phyloP scores from a whole-genome alignment of 2,329 filamentous ascomycete species.

The Paraconiothyrium sp. region DNA sequence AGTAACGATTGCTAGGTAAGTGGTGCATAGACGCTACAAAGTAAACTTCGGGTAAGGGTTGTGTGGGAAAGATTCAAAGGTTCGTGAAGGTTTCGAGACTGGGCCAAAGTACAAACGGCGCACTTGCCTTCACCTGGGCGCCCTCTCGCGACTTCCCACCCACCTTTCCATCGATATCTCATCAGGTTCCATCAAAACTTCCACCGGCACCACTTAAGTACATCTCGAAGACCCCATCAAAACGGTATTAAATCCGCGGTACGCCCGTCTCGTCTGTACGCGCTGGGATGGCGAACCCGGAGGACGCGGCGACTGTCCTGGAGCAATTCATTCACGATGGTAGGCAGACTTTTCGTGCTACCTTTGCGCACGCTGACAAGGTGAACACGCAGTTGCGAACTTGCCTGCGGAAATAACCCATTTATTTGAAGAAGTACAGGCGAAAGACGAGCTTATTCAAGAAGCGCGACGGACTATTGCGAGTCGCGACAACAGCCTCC shows the following conservation, averaged over 20 bases:
- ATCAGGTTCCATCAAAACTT: constrained; percentile 30
- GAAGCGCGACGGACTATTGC: constrained; percentile 75
- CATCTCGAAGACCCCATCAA: neutral
- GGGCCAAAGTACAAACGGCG: neutral
- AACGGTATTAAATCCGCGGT: neutral
- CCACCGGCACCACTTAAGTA: neutral
- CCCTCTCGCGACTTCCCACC: constrained; percentile 18
- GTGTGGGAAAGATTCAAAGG: neutral
- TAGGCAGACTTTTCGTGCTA: constrained; percentile 33
- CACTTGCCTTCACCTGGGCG: constrained; percentile 19
- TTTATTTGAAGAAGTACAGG: constrained; percentile 82
- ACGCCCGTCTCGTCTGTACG: neutral
- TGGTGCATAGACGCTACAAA: neutral
- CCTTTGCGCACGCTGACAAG: constrained; percentile 17
- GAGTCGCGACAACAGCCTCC: constrained; percentile 76
- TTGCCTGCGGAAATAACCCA: constrained; percentile 84
- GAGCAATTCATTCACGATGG: constrained; percentile 80
- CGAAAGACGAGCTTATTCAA: constrained; percentile 78
- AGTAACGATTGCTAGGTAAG: neutral
- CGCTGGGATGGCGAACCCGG: constrained; percentile 51
- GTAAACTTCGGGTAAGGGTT: neutral
- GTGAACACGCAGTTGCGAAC: constrained; percentile 67
- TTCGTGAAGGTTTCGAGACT: neutral
- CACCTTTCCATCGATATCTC: constrained; percentile 27
- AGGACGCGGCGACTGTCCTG: constrained; percentile 74